These are phyloP conservation scores for Hanseniaspora lindneri DNA, from an alignment of 805 yeast species.

Conservation along the genomic window DNA sequence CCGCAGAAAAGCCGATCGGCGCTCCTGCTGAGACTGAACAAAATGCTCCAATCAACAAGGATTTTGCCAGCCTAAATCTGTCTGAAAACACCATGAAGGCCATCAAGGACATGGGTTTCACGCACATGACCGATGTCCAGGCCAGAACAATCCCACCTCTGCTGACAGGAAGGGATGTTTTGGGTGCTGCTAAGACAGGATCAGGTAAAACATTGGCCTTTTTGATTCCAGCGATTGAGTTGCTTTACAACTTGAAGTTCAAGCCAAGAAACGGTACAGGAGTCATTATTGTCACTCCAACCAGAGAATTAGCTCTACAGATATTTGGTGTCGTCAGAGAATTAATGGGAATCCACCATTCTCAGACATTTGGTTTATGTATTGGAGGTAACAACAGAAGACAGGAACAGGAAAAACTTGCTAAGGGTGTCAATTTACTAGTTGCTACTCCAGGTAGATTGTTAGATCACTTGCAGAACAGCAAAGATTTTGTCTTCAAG, in stretches of 20 bases:
- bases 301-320: slow-evolving; percentile 94
- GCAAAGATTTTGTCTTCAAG: slow-evolving; percentile 85
- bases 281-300: slow-evolving; percentile 89
- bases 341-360: slow-evolving; percentile 68
- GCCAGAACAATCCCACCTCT: slow-evolving; percentile 93
- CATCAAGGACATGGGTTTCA: slow-evolving; percentile 78
- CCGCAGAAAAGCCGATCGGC: not conserved
- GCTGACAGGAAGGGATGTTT: slow-evolving; percentile 89
- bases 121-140: slow-evolving; percentile 87
- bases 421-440: slow-evolving; percentile 83
- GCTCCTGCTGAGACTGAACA: not conserved
- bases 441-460: slow-evolving; percentile 97
- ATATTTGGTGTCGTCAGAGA: slow-evolving; percentile 97
- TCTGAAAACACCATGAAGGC: slow-evolving; percentile 77
- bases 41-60: slow-evolving; percentile 21
- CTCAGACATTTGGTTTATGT: slow-evolving; percentile 91
- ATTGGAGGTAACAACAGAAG: slow-evolving; percentile 98
- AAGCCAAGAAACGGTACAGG: slow-evolving; percentile 98
- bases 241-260: slow-evolving; percentile 77
- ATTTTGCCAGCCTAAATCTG: slow-evolving; percentile 44
- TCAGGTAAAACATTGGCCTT: slow-evolving; percentile 97
- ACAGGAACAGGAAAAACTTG: slow-evolving; percentile 89
- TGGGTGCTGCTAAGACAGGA: slow-evolving; percentile 99
- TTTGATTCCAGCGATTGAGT: slow-evolving; percentile 87
- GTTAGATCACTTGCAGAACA: slow-evolving; percentile 91